Conservation (phyloP, 2,329 filamentous ascomycete species). For the Cladosporium velox region DNA sequence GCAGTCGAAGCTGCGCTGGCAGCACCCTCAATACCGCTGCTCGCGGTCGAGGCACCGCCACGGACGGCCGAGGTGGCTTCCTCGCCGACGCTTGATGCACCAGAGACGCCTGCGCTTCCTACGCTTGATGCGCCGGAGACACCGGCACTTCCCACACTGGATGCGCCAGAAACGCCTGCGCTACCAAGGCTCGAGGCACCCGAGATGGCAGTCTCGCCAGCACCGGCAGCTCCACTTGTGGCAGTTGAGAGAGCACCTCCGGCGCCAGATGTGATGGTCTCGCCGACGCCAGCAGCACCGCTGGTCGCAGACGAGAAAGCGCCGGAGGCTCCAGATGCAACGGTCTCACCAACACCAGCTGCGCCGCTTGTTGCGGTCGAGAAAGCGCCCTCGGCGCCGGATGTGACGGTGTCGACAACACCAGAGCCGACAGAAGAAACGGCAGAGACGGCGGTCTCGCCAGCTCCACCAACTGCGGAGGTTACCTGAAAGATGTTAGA, state of each 20-base stretch:
- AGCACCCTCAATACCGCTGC: neutral
- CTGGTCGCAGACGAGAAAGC: slow-evolving; percentile 19
- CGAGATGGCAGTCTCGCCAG: slow-evolving; percentile 20
- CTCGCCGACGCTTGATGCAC: slow-evolving; percentile 10
- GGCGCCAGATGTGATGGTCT: slow-evolving; percentile 1
- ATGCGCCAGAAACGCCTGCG: neutral
- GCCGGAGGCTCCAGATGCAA: slow-evolving; percentile 20
- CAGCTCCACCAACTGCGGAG: slow-evolving; percentile 11
- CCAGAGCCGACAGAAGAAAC: neutral
- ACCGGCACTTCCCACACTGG: neutral
- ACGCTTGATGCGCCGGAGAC: slow-evolving; percentile 5
- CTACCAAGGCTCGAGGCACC: slow-evolving; percentile 4
- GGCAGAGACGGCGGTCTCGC: slow-evolving; percentile 1
- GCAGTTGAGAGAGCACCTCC: slow-evolving; percentile 25
- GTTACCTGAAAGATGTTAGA: slow-evolving; percentile 6
- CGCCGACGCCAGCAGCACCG: slow-evolving; percentile 21
- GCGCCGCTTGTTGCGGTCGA: slow-evolving; percentile 7
- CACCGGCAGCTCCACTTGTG: slow-evolving; percentile 22
- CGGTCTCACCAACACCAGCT: neutral
- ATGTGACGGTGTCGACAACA: slow-evolving; percentile 3
- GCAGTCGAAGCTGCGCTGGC: neutral
- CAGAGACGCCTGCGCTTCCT: slow-evolving; percentile 5
- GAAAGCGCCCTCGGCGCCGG: slow-evolving; percentile 8
- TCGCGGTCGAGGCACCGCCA: slow-evolving; percentile 1
- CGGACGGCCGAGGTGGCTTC: slow-evolving; percentile 23